Base-by-base conservation (phyloP, 768 basidiomycete species). In the Tephrocybe rancida region DNA sequence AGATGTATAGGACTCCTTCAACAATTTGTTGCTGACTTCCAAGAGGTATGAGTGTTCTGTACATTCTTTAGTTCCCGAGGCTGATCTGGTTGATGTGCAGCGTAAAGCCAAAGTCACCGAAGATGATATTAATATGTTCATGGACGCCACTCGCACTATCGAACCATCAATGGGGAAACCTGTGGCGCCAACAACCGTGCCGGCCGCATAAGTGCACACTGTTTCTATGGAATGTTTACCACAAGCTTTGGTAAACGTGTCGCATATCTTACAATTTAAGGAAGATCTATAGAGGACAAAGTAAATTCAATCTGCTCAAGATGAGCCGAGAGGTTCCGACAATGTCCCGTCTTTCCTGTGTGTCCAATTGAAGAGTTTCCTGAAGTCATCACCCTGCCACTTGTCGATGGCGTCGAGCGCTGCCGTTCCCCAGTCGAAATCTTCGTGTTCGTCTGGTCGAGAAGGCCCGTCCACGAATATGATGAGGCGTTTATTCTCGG, bases 1-100 rank as follows among this genome's bases (percentile, higher is more conserved):
- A 84, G 76, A 67, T 96, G 93, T 64, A 98, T 98, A 55, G 79
- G 84, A 49, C 59, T 87, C 45, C 67, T 99, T 11, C 95, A 97
- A 67, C 73, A 80, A 19, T 91, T 97, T 50, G 90, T 98, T 27
- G 81, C 80, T 43, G 81, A 79, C 2, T 98, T 98, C 78, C 97
- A 98, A 73, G 88, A 79, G 67, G 81, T 82, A 53, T 13, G 63
- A 57, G 18, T n/a, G 24, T 26, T 51, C 24, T 16, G 8, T 30
- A 14, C 10, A 32, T 45, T 39, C 26, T 25, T 30, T 55, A 30
- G 6, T 13, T 7, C 3, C 39, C n/a, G 21, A 11, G 9, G 37
- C 37, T 38, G 65, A 34, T 18, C 46, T 55, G 38, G 57, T 27
- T 50, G 10, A 24, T 53, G 38, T 44, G 19, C 64, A 98, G 95